A percentile compares a stretch with the other conserved stretches of the same genome.
phyloP scores from a whole-genome alignment of 768 basidiomycete species.

The Tylopilus plumbeoviolaceoides region DNA sequence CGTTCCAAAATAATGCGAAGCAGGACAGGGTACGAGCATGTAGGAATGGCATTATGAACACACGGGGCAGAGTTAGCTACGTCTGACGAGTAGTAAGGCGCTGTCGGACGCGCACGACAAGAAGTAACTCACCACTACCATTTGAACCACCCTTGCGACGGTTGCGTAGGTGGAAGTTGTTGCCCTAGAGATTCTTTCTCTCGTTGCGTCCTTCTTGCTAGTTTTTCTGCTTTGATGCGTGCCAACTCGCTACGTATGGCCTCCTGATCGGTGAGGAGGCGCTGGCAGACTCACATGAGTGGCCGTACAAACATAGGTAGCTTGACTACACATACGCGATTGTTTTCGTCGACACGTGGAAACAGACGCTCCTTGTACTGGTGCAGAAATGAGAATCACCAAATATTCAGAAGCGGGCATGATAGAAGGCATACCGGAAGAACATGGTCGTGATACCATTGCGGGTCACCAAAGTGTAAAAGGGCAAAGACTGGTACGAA shows the following conservation, averaged over 20 bases:
- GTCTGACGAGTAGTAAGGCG: background rate
- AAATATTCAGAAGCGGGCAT: background rate
- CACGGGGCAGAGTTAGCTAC: background rate
- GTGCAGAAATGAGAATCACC: background rate
- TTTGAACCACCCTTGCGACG: conserved; percentile 27
- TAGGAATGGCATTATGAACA: conserved; percentile 14
- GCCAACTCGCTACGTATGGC: conserved; percentile 66
- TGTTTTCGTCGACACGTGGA: conserved; percentile 54
- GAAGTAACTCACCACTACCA: conserved; percentile 20
- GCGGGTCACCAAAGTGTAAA: conserved; percentile 82
- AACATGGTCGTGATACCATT: conserved; percentile 79
- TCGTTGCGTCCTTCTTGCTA: conserved; percentile 40
- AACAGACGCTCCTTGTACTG: conserved; percentile 75
- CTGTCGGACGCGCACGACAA: background rate
- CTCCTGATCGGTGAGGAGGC: conserved; percentile 61
- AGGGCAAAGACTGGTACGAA: conserved; percentile 79
- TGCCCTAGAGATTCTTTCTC: conserved; percentile 35
- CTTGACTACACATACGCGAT: conserved; percentile 42
- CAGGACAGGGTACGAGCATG: background rate
- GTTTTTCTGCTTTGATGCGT: conserved; percentile 63
- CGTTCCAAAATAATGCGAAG: conserved; percentile 15
- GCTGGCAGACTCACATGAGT: conserved; percentile 33
- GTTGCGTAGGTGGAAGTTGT: conserved; percentile 8
- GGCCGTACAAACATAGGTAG: background rate
- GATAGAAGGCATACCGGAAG: conserved; percentile 52